phyloP scores from a whole-genome alignment of 805 yeast genomes.

The Candida boleticola region DNA sequence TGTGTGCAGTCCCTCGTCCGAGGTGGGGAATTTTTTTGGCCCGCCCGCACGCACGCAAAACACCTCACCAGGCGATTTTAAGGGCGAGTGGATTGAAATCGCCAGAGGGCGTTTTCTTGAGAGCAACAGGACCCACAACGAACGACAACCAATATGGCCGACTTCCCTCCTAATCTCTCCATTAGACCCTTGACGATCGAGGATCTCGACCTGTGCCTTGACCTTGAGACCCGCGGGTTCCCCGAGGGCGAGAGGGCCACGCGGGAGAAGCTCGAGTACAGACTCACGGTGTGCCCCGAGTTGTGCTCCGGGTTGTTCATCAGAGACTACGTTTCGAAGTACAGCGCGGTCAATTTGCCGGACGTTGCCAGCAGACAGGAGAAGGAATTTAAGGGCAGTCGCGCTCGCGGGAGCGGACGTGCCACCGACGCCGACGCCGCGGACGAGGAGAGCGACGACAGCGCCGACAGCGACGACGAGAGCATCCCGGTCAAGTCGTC shows the following conservation, averaged over 20 bases:
- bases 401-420: neutral
- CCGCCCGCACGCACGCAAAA: no score
- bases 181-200: constrained; percentile 76
- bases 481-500: constrained; percentile 48
- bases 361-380: constrained; percentile 35
- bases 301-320: constrained; percentile 84
- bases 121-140: neutral
- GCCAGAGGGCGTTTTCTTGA: no score
- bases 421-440: constrained; percentile 10
- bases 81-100: no score
- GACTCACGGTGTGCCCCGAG: constrained; percentile 84
- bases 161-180: constrained; percentile 46
- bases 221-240: constrained; percentile 68
- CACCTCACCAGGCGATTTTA: no score
- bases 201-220: constrained; percentile 62
- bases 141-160: no score
- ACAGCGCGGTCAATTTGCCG: constrained; percentile 41
- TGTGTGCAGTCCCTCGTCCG: no score
- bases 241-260: constrained; percentile 68
- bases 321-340: constrained; percentile 55
- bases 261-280: constrained; percentile 58
- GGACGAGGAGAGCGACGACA: constrained; percentile 27
- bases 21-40: no score
- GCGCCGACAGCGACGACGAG: constrained; percentile 26
- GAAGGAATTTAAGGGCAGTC: constrained; percentile 16